A percentile compares a stretch with the other conserved stretches of the same genome.
Evolutionary conservation across 768 basidiomycete genomes (phyloP).

Genomic region (Dioszegia hungarica): DNA sequence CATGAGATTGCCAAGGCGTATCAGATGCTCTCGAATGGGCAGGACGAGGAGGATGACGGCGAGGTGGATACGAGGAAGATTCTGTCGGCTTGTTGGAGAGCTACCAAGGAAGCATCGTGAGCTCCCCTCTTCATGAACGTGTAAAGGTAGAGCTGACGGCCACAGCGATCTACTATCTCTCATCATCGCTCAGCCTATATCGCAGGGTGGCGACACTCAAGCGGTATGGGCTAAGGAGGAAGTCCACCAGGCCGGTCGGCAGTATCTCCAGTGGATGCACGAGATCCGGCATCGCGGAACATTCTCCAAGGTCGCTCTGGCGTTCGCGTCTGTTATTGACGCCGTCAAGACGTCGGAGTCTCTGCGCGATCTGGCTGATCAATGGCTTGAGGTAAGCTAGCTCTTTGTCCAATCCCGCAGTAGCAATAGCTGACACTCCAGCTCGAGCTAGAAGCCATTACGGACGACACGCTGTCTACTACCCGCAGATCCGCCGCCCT

Average conservation of each 20-base stretch:
- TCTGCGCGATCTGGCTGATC: slow-evolving; percentile 15
- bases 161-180: slow-evolving; percentile 30
- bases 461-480: slow-evolving; percentile 31
- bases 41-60: slow-evolving; percentile 25
- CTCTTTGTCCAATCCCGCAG: neutral
- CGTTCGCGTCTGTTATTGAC: slow-evolving; percentile 34
- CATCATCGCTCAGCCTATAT: slow-evolving; percentile 22
- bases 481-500: slow-evolving; percentile 46
- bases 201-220: slow-evolving; percentile 3
- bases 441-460: slow-evolving; percentile 37
- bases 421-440: slow-evolving; percentile 10
- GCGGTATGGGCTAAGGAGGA: slow-evolving; percentile 25
- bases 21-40: slow-evolving; percentile 20
- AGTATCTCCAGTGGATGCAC: slow-evolving; percentile 42
- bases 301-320: slow-evolving; percentile 43
- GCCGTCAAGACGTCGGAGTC: slow-evolving; percentile 10
- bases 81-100: slow-evolving; percentile 45
- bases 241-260: slow-evolving; percentile 24
- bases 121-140: slow-evolving; percentile 3
- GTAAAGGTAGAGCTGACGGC: neutral
- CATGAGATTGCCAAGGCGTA: slow-evolving; percentile 47
- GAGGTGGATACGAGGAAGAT: slow-evolving; percentile 31
- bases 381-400: slow-evolving; percentile 38
- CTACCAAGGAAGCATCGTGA: slow-evolving; percentile 45
- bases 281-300: slow-evolving; percentile 47